Conservation (phyloP, 2,329 filamentous ascomycete genomes). For the Elsinoe perseae region DNA sequence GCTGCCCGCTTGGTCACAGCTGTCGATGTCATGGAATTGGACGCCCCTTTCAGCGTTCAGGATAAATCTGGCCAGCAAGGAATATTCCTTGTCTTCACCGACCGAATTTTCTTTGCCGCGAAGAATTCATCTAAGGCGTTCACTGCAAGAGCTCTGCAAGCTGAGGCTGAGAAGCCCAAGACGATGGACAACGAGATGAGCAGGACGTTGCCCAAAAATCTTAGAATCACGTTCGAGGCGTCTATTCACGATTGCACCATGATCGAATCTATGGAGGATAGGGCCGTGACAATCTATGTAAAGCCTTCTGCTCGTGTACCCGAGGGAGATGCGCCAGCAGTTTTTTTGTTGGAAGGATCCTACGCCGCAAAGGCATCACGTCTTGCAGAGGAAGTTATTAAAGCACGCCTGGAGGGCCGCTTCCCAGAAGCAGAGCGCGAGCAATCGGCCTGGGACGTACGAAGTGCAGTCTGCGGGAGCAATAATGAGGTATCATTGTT, state of each 20-base stretch:
- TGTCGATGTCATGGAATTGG: slow-evolving; percentile 69
- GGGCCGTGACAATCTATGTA: slow-evolving; percentile 15
- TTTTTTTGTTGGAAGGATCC: slow-evolving; percentile 62
- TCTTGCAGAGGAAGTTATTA: slow-evolving; percentile 76
- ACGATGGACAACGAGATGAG: slow-evolving; percentile 42
- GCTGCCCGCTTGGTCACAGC: slow-evolving; percentile 73
- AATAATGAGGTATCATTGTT: slow-evolving; percentile 48
- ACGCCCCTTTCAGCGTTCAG: slow-evolving; percentile 56
- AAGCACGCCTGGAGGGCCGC: slow-evolving; percentile 76
- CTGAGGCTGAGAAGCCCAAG: slow-evolving; percentile 74
- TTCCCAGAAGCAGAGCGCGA: slow-evolving; percentile 81
- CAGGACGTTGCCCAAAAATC: slow-evolving; percentile 54
- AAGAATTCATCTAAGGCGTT: slow-evolving; percentile 57
- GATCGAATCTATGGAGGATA: slow-evolving; percentile 17
- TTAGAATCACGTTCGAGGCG: slow-evolving; percentile 51
- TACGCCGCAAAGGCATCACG: slow-evolving; percentile 72
- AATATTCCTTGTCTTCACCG: slow-evolving; percentile 76
- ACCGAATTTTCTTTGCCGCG: slow-evolving; percentile 68
- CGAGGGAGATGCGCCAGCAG: slow-evolving; percentile 8
- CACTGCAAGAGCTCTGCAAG: slow-evolving; percentile 68
- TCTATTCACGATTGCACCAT: slow-evolving; percentile 15
- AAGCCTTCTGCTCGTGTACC: not conserved
- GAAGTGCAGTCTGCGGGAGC: slow-evolving; percentile 54
- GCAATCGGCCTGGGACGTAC: slow-evolving; percentile 69
- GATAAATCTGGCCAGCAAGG: slow-evolving; percentile 46